A percentile compares a stretch with the other conserved stretches of the same genome.
These are phyloP conservation scores for Leccinum rimulosum DNA, from an alignment of 768 basidiomycete genomes.

Conservation along the genomic window DNA sequence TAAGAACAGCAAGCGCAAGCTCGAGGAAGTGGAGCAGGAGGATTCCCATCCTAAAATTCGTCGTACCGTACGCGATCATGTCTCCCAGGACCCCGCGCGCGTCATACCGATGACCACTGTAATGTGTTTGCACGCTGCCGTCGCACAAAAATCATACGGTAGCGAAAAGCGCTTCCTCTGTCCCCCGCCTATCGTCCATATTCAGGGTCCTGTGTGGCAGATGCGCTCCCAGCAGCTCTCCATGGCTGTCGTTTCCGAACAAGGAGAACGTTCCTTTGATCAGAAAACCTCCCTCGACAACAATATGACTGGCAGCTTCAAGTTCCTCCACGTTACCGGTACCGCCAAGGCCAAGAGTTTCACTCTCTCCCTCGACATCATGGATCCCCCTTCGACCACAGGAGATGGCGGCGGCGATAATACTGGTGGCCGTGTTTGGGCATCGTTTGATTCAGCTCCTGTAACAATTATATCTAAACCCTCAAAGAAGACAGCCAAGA, in stretches of 20 bases:
- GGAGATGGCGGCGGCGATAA: conserved; percentile 35
- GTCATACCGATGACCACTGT: conserved; percentile 89
- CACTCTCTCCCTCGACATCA: conserved; percentile 79
- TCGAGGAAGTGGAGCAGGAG: conserved; percentile 58
- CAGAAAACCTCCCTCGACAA: conserved; percentile 82
- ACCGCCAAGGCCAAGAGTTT: conserved; percentile 90
- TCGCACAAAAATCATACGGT: conserved; percentile 95
- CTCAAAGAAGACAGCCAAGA: conserved; percentile 95
- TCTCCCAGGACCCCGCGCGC: conserved; percentile 70
- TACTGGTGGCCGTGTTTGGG: conserved; percentile 72
- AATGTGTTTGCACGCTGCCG: conserved; percentile 86
- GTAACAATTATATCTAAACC: conserved; percentile 96
- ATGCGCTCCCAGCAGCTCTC: conserved; percentile 78
- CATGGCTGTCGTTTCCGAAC: conserved; percentile 85
- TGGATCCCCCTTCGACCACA: conserved; percentile 62
- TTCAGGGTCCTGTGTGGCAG: conserved; percentile 85
- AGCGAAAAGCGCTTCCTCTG: conserved; percentile 94
- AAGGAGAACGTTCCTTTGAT: conserved; percentile 78
- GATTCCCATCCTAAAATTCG: conserved; percentile 77
- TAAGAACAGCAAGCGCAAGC: conserved; percentile 68
- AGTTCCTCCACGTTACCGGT: conserved; percentile 85
- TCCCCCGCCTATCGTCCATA: conserved; percentile 90
- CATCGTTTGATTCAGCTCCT: conserved; percentile 87
- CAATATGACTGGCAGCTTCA: conserved; percentile 86
- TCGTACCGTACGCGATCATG: conserved; percentile 80